Evolutionary conservation across 306 rosid species (phyloP).

Genomic region (Abrus pulchellus): DNA sequence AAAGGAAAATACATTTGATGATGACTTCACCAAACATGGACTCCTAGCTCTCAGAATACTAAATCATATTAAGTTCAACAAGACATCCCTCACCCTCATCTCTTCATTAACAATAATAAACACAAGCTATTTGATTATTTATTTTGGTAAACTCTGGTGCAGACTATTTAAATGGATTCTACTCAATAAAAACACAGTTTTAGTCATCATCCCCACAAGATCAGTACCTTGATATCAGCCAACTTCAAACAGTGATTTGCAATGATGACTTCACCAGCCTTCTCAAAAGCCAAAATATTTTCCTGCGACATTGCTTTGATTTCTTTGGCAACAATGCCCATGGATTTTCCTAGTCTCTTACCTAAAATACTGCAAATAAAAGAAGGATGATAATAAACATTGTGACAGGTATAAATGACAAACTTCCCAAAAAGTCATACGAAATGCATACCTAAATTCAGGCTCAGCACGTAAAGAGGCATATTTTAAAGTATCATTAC

Average conservation of each 20-base stretch:
- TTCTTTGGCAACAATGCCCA: slow-evolving; percentile 87
- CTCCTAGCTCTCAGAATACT: neutral
- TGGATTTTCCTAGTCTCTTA: slow-evolving; percentile 90
- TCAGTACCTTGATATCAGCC: slow-evolving; percentile 85
- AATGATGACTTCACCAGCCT: slow-evolving; percentile 75
- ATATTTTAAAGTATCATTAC: slow-evolving; percentile 86
- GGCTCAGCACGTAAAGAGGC: slow-evolving; percentile 92
- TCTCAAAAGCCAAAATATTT: slow-evolving; percentile 86
- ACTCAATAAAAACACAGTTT: slow-evolving; percentile 4
- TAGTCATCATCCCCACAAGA: slow-evolving; percentile 34
- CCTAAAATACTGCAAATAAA: slow-evolving; percentile 71
- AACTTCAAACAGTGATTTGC: slow-evolving; percentile 80
- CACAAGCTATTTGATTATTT: slow-evolving; percentile 16
- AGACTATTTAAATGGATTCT: slow-evolving; percentile 28
- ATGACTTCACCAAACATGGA: neutral
- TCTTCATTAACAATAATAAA: neutral
- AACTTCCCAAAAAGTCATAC: slow-evolving; percentile 31
- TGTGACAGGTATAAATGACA: neutral
- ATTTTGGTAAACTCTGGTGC: slow-evolving; percentile 3
- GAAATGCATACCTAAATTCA: slow-evolving; percentile 79
- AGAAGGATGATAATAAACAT: slow-evolving; percentile 32
- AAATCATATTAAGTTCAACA: slow-evolving; percentile 3
- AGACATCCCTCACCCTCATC: neutral
- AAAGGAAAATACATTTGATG: neutral
- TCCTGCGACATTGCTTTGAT: slow-evolving; percentile 92